Evolutionary conservation across 352 stramenopile species (phyloP).

Genomic region (Globisporangium parvum): DNA sequence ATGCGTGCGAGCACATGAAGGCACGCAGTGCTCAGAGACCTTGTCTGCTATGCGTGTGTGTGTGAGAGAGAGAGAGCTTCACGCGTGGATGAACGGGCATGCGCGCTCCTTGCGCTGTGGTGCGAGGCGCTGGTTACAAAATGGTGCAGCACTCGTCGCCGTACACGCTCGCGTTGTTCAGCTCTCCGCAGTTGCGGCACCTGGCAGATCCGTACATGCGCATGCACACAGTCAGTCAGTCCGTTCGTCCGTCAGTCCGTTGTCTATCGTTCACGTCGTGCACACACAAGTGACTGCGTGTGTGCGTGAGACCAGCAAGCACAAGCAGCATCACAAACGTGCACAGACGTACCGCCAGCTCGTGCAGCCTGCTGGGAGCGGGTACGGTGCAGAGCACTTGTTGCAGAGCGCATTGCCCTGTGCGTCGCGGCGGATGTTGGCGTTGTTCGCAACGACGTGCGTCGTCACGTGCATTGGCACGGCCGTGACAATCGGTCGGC

Average conservation of each 20-base stretch:
- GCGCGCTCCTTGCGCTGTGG: no score
- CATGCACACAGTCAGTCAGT: conserved; percentile 6
- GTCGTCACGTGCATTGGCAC: conserved; percentile 12
- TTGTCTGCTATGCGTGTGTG: background rate
- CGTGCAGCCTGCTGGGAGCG: conserved; percentile 54
- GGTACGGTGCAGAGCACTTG: conserved; percentile 65
- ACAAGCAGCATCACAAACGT: no score
- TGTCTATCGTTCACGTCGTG: no score
- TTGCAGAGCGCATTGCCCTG: conserved; percentile 72
- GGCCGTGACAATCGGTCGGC: conserved; percentile 9
- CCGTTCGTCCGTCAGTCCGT: no score
- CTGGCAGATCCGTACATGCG: conserved; percentile 6
- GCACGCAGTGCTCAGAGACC: no score
- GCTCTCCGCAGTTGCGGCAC: conserved; percentile 60
- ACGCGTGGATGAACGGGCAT: no score
- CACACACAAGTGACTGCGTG: background rate
- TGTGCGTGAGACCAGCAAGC: background rate
- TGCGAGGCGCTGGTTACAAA: conserved; percentile 14
- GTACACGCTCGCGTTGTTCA: conserved; percentile 78
- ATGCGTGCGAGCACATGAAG: no score
- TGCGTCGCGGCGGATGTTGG: conserved; percentile 31
- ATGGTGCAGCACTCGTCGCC: conserved; percentile 71
- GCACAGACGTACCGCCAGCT: conserved; percentile 44
- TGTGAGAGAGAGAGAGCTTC: background rate
- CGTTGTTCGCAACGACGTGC: conserved; percentile 22